Evolutionary conservation across 148 eudicot species (phyloP).

Genomic region (Salicornia ramosissima): DNA sequence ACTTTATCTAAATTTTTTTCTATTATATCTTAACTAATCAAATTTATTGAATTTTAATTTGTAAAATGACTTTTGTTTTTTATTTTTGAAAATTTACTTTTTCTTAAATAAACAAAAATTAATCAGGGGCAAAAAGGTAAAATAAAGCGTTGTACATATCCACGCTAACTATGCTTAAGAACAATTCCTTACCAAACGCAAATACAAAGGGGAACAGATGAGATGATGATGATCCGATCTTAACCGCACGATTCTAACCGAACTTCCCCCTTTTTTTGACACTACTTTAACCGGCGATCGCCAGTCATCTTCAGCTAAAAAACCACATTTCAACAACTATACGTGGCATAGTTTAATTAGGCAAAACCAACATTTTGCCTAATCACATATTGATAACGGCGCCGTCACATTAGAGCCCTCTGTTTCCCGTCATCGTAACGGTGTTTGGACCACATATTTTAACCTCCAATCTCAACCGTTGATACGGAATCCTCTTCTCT

Average conservation of each 20-base stretch:
- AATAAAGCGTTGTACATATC: neutral
- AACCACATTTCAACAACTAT: neutral
- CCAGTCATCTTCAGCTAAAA: neutral
- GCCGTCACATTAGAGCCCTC: constrained; percentile 34
- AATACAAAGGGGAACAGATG: neutral
- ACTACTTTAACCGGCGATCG: constrained; percentile 9
- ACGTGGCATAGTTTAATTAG: constrained; percentile 16
- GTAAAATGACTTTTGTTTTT: too few species aligned
- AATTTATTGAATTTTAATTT: too few species aligned
- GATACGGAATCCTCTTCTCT: constrained; percentile 32
- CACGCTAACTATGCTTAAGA: constrained; percentile 23
- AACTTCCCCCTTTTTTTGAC: constrained; percentile 1
- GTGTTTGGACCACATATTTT: constrained; percentile 35
- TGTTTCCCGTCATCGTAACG: constrained; percentile 28
- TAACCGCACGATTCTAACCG: constrained; percentile 8
- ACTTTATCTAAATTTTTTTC: neutral
- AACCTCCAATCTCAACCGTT: constrained; percentile 38
- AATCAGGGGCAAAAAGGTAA: constrained; percentile 6
- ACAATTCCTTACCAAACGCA: constrained; percentile 26
- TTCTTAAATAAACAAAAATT: too few species aligned
- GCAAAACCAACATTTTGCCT: neutral
- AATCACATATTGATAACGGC: constrained; percentile 33
- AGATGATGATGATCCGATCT: neutral
- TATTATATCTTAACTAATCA: too few species aligned
- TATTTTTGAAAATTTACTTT: too few species aligned